Conservation (phyloP, 176 grass and related monocot genomes). For the Chloris gayana region DNA sequence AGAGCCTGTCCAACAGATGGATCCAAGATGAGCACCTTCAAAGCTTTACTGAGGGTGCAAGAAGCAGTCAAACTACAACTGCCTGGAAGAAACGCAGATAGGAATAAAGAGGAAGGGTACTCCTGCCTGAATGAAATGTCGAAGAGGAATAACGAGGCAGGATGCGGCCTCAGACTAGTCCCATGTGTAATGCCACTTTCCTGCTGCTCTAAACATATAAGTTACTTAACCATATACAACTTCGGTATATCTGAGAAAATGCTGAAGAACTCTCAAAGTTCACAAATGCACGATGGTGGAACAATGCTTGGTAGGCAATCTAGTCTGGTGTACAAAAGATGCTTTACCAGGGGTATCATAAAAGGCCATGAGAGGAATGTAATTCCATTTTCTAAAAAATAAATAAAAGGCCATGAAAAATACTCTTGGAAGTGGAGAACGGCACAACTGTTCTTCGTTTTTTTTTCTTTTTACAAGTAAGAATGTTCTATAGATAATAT, state of each 20-base stretch:
- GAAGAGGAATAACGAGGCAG: background rate
- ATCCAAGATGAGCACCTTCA: background rate
- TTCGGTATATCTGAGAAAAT: background rate
- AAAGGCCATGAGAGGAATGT: background rate
- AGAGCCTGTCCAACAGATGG: background rate
- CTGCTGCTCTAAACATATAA: background rate
- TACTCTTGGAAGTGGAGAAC: background rate
- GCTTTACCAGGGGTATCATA: background rate
- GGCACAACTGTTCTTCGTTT: background rate
- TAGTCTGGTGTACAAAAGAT: background rate
- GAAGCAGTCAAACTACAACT: background rate
- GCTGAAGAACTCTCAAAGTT: background rate
- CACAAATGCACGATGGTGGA: background rate
- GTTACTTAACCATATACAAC: background rate
- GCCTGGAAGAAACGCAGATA: background rate
- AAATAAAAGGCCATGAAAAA: no score
- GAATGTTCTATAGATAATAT: background rate
- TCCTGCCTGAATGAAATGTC: background rate
- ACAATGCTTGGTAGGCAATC: background rate
- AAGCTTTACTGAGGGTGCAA: background rate
- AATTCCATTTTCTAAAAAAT: background rate
- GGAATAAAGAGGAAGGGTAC: background rate
- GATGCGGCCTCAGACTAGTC: background rate
- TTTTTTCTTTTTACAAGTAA: background rate
- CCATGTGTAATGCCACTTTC: background rate